These are phyloP conservation scores for Ascosphaera apis DNA, from an alignment of 2,329 filamentous ascomycete species.

Conservation along the genomic window DNA sequence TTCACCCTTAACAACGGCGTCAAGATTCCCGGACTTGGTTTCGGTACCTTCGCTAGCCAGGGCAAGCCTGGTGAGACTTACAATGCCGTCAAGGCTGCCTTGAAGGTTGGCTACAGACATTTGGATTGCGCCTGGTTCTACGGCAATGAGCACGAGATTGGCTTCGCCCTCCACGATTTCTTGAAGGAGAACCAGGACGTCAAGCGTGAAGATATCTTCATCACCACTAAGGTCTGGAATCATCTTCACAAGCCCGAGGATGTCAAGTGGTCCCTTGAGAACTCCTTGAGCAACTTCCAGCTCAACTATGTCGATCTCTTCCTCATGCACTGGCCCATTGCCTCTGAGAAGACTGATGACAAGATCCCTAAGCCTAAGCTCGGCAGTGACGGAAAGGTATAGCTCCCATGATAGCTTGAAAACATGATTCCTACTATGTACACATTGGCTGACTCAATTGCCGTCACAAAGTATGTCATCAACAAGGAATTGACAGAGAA, in stretches of 20 bases:
- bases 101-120: conserved; percentile 29
- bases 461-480: conserved; percentile 30
- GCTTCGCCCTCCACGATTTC: conserved; percentile 30
- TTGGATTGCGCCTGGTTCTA: conserved; percentile 34
- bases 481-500: conserved; percentile 43
- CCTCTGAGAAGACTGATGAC: conserved; percentile 27
- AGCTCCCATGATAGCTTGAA: not conserved
- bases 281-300: conserved; percentile 40
- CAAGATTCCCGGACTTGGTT: conserved; percentile 38
- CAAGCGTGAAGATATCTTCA: conserved; percentile 27
- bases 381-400: conserved; percentile 28
- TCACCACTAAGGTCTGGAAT: conserved; percentile 31
- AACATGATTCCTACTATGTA: conserved; percentile 4
- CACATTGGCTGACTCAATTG: not conserved
- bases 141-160: conserved; percentile 30
- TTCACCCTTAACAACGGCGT: conserved; percentile 35
- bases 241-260: conserved; percentile 26
- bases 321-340: conserved; percentile 29
- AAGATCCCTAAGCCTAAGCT: conserved; percentile 23
- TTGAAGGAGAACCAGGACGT: conserved; percentile 24
- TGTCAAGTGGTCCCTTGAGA: conserved; percentile 29
- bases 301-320: conserved; percentile 53
- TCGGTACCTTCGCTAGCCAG: conserved; percentile 45
- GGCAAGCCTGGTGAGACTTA: conserved; percentile 36
- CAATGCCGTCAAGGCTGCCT: conserved; percentile 26